Evolutionary conservation across 2,329 filamentous ascomycete genomes (phyloP), one percentile per base, ranked within the genome.

Genomic region (Conoideocrella luteorostrata): DNA sequence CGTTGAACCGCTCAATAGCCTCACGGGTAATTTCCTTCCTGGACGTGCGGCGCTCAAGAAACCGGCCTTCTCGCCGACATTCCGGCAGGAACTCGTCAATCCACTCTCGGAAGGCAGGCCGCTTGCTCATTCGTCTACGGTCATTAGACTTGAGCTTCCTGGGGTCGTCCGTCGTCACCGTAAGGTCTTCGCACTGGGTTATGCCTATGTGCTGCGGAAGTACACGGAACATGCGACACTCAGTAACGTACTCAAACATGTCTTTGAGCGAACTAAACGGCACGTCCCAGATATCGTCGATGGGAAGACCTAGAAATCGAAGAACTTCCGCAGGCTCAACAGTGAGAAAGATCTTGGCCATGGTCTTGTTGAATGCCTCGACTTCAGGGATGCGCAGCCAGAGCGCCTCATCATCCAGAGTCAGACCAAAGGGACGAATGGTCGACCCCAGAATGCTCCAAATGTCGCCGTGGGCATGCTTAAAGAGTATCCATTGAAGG

Each of bases 401-500:
- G 1, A 93, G 61, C 2, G 78, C 84, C 11, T 58, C 60, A 40
- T 86, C 77, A 50, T 80, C 82, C 20, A 79, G 66, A 0, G 78
- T 84, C 7, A 93, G 72, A 2, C 86, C 86, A 28, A 79, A 74
- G 0, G 73, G 74, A 0, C 82, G 74, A 48, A 87, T 77, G 7
- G 72, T 75, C 15, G 74, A 69, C 5, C 85, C 83, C 0, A 91
- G 57, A 7, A 80, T 58, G 47, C 78, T 84, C 72, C 81, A 81
- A 0, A 80, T 45, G 52, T 91, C 86, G n/a, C 84, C 83, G 52
- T 91, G 86, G 1, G 78, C 75, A 30, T 83, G 71, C 51, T 78
- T 78, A 63, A 89, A 88, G 4, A 78, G 61, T 29, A 72, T 69
- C 85, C 86, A 91, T 23, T 70, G 67, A 49, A 76, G 71, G 42